Evolutionary conservation across 2,329 filamentous ascomycete species (phyloP).

Genomic region (Pseudopithomyces chartarum): DNA sequence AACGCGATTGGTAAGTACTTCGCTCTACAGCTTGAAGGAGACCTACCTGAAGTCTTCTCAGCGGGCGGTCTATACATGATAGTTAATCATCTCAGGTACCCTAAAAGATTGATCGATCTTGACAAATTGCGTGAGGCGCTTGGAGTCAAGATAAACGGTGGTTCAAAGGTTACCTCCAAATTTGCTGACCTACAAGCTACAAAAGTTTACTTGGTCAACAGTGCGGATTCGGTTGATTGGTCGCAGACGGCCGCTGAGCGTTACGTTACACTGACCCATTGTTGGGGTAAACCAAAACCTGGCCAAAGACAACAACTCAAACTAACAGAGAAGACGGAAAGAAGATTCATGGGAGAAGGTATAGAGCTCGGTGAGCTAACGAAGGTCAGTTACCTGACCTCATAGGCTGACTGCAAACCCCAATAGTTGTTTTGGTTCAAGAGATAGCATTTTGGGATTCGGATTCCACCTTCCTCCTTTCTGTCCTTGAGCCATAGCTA

Average conservation of each 20-base stretch:
- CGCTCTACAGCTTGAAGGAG: background rate
- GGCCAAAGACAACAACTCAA: background rate
- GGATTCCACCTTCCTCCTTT: too few relatives aligned
- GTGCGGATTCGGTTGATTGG: background rate
- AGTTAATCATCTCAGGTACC: background rate
- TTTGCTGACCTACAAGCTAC: background rate
- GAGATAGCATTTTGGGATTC: too few relatives aligned
- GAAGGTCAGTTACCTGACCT: background rate
- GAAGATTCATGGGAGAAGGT: background rate
- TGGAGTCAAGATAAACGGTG: background rate
- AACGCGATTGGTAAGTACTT: background rate
- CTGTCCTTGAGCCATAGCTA: too few relatives aligned
- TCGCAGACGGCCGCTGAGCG: background rate
- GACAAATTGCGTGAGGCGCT: background rate
- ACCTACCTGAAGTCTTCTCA: background rate
- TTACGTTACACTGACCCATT: background rate
- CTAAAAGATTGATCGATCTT: background rate
- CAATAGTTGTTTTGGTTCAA: too few relatives aligned
- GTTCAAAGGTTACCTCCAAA: background rate
- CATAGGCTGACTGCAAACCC: background rate
- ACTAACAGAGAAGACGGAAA: background rate
- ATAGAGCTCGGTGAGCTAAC: background rate
- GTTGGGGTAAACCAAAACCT: constrained; percentile 4
- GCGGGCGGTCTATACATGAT: too few relatives aligned
- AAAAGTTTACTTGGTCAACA: background rate